Base-by-base conservation (phyloP, 1,284 basidiomycete species). In the Volvariella volvacea region DNA sequence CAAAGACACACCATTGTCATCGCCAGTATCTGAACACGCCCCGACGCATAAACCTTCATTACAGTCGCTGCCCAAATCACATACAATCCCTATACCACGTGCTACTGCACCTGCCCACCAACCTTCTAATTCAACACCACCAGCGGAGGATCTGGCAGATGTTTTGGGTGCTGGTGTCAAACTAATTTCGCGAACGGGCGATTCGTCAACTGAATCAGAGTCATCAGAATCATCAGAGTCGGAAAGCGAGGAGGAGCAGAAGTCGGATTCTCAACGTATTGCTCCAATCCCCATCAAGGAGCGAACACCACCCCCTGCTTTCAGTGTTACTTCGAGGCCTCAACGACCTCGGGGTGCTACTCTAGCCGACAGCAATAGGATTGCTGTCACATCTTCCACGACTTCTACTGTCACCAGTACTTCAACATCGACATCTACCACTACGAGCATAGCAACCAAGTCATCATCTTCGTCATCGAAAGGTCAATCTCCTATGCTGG, bases 261-360 rank as follows among this genome's bases (percentile, higher is more conserved):
- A 52, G 28, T 31, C 15, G 19, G 45, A 48, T 39, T 39, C 40
- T 33, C 22, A 45, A 33, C 47, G 45, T 33, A 50, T 84, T 44
- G 70, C 76, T 12, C 83, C 83, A 1, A 83, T 80, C 19, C 74
- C 74, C 10, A 82, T 87, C 45, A 75, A 76, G 46, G 69, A 75
- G 50, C 74, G 82, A 21, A 67, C 74, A 34, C 74, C 78, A 1
- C 72, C 74, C 1, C 74, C 81, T 1, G 67, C 78, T 8, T 88
- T 86, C 53, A 76, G 75, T 45, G 83, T 86, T 22, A 83, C 78
- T 2, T 84, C 82, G 9, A 67, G 83, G 9, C 62, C 61, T 22
- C 43, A 59, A n/a, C 47, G 53, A 7, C 25, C 25, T 12, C 6
- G 25, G 25, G 12, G 12, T 28, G 6, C 25, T 28, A 6, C 25